Evolutionary conservation across 768 basidiomycete species (phyloP).

Genomic region (Macrolepiota fuliginosa): DNA sequence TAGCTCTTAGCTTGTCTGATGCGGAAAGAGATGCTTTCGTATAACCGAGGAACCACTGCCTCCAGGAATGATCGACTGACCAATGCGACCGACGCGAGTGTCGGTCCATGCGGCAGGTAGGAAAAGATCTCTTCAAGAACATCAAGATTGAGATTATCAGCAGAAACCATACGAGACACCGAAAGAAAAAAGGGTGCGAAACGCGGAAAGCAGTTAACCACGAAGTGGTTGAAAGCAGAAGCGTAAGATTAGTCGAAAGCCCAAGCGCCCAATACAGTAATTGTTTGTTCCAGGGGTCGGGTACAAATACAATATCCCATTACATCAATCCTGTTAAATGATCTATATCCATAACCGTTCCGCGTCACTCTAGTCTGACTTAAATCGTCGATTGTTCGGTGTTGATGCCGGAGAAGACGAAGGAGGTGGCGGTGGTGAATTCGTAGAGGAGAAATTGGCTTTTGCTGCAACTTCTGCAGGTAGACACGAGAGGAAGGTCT

Average conservation of each 20-base stretch:
- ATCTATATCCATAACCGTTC: background rate
- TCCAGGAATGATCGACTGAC: constrained; percentile 67
- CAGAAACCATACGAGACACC: constrained; percentile 63
- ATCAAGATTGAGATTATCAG: constrained; percentile 69
- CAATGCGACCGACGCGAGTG: constrained; percentile 59
- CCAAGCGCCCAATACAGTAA: background rate
- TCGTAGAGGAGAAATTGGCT: constrained; percentile 13
- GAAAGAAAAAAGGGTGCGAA: background rate
- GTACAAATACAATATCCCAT: constrained; percentile 9
- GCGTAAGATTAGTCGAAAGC: background rate
- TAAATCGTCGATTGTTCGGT: background rate
- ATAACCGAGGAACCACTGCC: constrained; percentile 62
- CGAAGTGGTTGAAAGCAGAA: background rate
- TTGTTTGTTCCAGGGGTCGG: background rate
- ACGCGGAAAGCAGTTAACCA: constrained; percentile 8
- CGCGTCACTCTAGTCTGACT: background rate
- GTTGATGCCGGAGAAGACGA: constrained; percentile 1
- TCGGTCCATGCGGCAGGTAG: constrained; percentile 43
- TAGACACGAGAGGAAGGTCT: constrained; percentile 30
- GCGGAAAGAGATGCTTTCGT: constrained; percentile 55
- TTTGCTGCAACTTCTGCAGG: constrained; percentile 31
- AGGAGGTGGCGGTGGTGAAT: background rate
- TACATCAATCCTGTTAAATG: background rate
- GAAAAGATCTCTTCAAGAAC: constrained; percentile 69
- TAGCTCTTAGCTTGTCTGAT: constrained; percentile 57